These are phyloP conservation scores for Leccinum broughii DNA, from an alignment of 768 basidiomycete genomes.

Conservation along the genomic window DNA sequence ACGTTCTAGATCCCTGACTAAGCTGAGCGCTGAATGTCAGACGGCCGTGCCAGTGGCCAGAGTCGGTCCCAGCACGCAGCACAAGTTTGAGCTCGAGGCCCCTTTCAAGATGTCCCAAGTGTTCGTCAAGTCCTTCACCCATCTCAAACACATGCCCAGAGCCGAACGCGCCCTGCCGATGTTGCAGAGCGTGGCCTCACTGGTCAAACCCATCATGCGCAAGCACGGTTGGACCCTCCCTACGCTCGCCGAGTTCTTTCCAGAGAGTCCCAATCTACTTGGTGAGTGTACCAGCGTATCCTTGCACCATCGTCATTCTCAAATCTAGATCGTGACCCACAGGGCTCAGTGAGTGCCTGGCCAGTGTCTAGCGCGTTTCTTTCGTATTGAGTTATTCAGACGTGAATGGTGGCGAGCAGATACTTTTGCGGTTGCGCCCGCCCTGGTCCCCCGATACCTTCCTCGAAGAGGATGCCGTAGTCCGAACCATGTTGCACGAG, in stretches of 20 bases:
- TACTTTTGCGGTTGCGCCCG: slow-evolving; percentile 79
- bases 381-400: slow-evolving; percentile 42
- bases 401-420: slow-evolving; percentile 78
- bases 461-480: slow-evolving; percentile 69
- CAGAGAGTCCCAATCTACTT: slow-evolving; percentile 66
- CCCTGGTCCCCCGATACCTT: slow-evolving; percentile 68
- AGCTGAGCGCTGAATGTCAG: background rate
- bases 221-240: slow-evolving; percentile 80
- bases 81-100: background rate
- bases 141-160: slow-evolving; percentile 67
- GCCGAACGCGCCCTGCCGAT: slow-evolving; percentile 66
- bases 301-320: slow-evolving; percentile 3
- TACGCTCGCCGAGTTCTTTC: slow-evolving; percentile 86
- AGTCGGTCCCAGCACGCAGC: background rate
- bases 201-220: slow-evolving; percentile 94
- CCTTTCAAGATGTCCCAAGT: slow-evolving; percentile 47
- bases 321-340: background rate
- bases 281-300: slow-evolving; percentile 45
- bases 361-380: background rate
- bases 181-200: slow-evolving; percentile 67
- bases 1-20: slow-evolving; percentile 12
- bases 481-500: slow-evolving; percentile 90
- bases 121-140: slow-evolving; percentile 66
- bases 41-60: background rate
- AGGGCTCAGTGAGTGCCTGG: slow-evolving; percentile 40